Base-by-base conservation (phyloP, 306 rosid species). In the Dryas octopetala region DNA sequence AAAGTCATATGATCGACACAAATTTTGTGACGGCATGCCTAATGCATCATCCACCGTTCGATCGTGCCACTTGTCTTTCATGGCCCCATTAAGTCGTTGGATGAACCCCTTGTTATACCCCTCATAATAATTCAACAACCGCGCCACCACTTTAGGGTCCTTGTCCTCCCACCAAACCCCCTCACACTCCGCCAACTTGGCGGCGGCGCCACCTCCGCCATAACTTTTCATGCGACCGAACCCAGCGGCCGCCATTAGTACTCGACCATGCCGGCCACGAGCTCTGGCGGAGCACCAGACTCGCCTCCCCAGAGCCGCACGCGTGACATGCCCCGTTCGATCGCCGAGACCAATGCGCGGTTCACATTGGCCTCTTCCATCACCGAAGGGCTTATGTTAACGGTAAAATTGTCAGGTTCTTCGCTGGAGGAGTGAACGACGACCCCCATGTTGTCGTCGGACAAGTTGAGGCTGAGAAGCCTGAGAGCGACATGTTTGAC, bases 181-280 rank as follows among this genome's bases (percentile, higher is more conserved):
- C 2, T 65, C 81, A 52, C 90, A 76, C 52, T 73, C 76, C 59
- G 79, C 74, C 58, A 0, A 63, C 49, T 59, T 62, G 0, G 19
- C 23, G 23, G 23, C 23, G 23, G 23, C 23, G 23, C 23, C 46
- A 4, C 74, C 72, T 1, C 16, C 0, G 43, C 16, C 51, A 16
- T 62, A n/a, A 32, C 70, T 11, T 64, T 23, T 9, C 2, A 69
- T 77, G 0, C 9, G 26, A 17, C 50, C 57, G 60, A 85, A 86
- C 2, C 91, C 91, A 23, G 19, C 16, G 1, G 84, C 89, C 7
- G 71, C 45, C 51, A 68, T 76, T 48, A 0, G 58, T 89, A 85
- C 90, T 90, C 95, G 0, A 75, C 91, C 87, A 86, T 61, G 14
- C 96, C 96, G n/a, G 80, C 82, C 2, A 89, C 9, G 6, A 91